Evolutionary conservation across 305 asterid species (phyloP).

Genomic region (Monarda citriodora): DNA sequence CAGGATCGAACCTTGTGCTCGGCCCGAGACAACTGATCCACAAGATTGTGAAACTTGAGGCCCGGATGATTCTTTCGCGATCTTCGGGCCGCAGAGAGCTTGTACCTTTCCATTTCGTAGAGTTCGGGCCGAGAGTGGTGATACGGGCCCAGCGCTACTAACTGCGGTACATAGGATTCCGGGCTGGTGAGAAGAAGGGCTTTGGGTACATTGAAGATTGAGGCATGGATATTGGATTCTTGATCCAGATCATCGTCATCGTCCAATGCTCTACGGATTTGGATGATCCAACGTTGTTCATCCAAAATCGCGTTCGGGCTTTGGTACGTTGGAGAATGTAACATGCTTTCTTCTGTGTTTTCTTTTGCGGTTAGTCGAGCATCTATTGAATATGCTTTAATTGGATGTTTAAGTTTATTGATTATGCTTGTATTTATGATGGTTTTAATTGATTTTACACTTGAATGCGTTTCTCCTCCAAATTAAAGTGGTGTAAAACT

Average conservation of each 20-base stretch:
- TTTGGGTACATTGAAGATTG: slow-evolving; percentile 70
- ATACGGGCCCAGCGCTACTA: slow-evolving; percentile 77
- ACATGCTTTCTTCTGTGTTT: slow-evolving; percentile 12
- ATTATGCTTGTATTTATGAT: slow-evolving; percentile 2
- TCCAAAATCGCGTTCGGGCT: slow-evolving; percentile 24
- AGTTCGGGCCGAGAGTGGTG: slow-evolving; percentile 69
- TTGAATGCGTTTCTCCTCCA: slow-evolving; percentile 6
- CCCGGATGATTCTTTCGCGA: slow-evolving; percentile 29
- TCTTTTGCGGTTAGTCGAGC: background rate
- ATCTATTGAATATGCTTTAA: background rate
- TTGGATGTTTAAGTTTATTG: slow-evolving; percentile 3
- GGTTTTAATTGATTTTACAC: background rate
- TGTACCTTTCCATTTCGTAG: slow-evolving; percentile 51
- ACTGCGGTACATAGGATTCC: slow-evolving; percentile 62
- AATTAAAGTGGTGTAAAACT: too few species aligned
- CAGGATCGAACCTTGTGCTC: slow-evolving; percentile 38
- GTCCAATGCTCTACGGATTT: slow-evolving; percentile 54
- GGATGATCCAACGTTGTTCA: slow-evolving; percentile 69
- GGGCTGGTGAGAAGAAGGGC: slow-evolving; percentile 39
- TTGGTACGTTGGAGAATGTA: slow-evolving; percentile 13
- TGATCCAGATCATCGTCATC: slow-evolving; percentile 51
- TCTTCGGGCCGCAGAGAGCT: slow-evolving; percentile 51
- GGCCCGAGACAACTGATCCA: slow-evolving; percentile 22
- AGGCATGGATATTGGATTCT: slow-evolving; percentile 36
- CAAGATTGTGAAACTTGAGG: slow-evolving; percentile 31